Conservation (phyloP, 75 land plant genomes). For the Picea sitchensis region DNA sequence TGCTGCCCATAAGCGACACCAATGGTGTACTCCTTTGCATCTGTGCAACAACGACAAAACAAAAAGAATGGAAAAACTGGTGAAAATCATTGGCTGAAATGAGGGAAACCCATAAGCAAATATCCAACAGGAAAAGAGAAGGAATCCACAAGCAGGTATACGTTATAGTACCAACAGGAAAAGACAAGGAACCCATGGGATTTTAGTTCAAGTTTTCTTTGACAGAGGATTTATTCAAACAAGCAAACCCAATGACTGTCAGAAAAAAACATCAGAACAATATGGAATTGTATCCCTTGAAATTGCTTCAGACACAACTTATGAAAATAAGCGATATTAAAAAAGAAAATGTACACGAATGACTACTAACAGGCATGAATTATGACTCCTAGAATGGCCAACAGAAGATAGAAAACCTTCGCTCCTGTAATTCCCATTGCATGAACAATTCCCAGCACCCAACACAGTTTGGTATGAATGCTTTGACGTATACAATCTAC, state of each 20-base stretch:
- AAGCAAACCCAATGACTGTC: too few relatives aligned
- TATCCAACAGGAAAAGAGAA: neutral
- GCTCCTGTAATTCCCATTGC: neutral
- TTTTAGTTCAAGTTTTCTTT: neutral
- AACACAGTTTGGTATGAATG: neutral
- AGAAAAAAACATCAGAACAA: too few relatives aligned
- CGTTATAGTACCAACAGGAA: too few relatives aligned
- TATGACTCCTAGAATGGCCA: neutral
- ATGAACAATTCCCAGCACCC: neutral
- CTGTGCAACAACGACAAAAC: conserved; percentile 15
- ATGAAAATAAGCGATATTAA: neutral
- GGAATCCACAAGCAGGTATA: neutral
- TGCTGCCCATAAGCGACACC: neutral
- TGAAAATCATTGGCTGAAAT: too few relatives aligned
- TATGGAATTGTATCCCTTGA: too few relatives aligned
- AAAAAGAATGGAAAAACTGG: neutral
- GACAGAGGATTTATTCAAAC: neutral
- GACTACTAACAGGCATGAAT: too few relatives aligned
- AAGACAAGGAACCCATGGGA: too few relatives aligned
- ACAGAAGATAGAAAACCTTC: neutral
- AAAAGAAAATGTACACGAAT: neutral
- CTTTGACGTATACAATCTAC: neutral
- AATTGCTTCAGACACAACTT: too few relatives aligned
- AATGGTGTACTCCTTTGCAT: conserved; percentile 21
- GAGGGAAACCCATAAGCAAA: neutral